Evolutionary conservation across 1,284 basidiomycete species (phyloP).

Genomic region (Leccinum holopus): DNA sequence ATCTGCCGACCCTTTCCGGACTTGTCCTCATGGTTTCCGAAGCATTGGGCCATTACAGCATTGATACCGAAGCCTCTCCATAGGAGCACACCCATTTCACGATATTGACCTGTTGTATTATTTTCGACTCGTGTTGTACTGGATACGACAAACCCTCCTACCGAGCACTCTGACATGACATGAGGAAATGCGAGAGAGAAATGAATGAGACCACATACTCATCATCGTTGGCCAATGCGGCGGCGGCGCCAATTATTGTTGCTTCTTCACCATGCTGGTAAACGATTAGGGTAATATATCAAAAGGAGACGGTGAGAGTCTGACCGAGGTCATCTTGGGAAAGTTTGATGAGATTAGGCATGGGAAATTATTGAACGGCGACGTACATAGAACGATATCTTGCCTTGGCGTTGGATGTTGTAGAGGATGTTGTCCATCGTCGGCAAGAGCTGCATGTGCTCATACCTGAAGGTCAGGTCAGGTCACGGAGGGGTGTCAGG

Average conservation of each 20-base stretch:
- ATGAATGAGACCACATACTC: conserved; percentile 58
- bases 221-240: conserved; percentile 79
- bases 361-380: conserved; percentile 5
- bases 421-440: conserved; percentile 86
- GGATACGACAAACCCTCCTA: conserved; percentile 27
- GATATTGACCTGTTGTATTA: conserved; percentile 67
- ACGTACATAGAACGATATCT: conserved; percentile 88
- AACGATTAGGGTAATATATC: conserved; percentile 10
- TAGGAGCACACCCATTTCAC: conserved; percentile 87
- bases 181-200: conserved; percentile 12
- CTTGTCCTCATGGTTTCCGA: conserved; percentile 81
- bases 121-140: background rate
- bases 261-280: conserved; percentile 87
- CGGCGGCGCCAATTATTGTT: conserved; percentile 86
- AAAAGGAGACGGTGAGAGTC: conserved; percentile 23
- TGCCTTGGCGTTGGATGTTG: conserved; percentile 91
- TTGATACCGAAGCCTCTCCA: conserved; percentile 82
- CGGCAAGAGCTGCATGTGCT: conserved; percentile 82
- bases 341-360: conserved; percentile 17
- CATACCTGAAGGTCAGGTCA: conserved; percentile 52
- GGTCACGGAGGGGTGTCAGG: background rate
- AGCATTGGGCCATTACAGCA: conserved; percentile 83
- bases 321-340: conserved; percentile 71
- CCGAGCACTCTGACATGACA: conserved; percentile 55
- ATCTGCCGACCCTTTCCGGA: conserved; percentile 86